Base-by-base conservation (phyloP, 2,329 filamentous ascomycete genomes). In the Torrubiella hemipterigena region DNA sequence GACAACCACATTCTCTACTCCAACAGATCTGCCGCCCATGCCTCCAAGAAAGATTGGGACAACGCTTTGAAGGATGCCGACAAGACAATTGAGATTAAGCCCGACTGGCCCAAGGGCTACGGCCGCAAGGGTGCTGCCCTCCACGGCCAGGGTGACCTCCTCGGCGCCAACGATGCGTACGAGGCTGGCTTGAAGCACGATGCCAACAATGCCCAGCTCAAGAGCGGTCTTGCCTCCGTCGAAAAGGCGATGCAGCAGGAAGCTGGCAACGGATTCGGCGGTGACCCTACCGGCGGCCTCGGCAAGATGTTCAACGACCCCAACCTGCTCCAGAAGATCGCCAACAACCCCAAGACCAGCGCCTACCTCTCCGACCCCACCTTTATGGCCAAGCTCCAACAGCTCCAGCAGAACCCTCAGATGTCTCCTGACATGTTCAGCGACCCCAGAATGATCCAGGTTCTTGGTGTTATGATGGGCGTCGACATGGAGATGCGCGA, bases 31-130 rank as follows among this genome's bases (percentile, higher is more conserved):
- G 91, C 75, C 35, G 76, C 75, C 27, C 74, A 93, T 51, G 84
- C 89, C 27, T 95, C 91, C 32, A 81, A 94, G 59, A 84, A 78
- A 56, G 76, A 96, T 36, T 98, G 82, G 68, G 66, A 81, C 41
- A 72, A 80, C 44, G 91, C 91, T 14, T 65, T 96, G 17, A 69
- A 81, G 40, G 91, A 98, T 67, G 91, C 91, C 35, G 79, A 79
- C 52, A 95, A 95, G 70, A 91, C 85, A 4, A 93, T 81, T 33
- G 75, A 93, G 59, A 67, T 98, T 56, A 96, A 98, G 69, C 81
- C 89, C 10, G 91, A 96, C 66, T 98, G 91, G 91, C 77, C 85
- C 37, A 96, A 96, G 63, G 91, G 91, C 43, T 95, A 85, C 81
- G 80, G 82, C 36, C 78, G 91, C 38, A 95, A 95, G 58, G 91